A percentile compares a stretch with the other conserved stretches of the same genome.
phyloP scores from a whole-genome alignment of 169 alveolate genomes.

The Eimeria falciformis region DNA sequence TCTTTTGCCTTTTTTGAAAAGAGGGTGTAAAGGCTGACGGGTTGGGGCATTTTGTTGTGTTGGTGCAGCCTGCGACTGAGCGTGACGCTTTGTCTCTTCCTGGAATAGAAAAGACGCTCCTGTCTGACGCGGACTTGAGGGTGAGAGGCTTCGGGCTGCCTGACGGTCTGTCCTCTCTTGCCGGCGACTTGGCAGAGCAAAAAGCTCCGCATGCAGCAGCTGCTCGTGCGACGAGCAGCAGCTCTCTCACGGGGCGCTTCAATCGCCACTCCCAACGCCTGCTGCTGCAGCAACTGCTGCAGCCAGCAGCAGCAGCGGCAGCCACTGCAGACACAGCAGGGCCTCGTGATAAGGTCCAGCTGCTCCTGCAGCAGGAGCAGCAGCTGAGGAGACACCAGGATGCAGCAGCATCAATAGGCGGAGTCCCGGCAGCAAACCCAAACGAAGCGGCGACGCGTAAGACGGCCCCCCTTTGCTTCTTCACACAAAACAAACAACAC shows the following conservation, averaged over 20 bases:
- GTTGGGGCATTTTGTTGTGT: background rate
- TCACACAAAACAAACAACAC: too few species aligned
- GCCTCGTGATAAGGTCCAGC: slow-evolving; percentile 10
- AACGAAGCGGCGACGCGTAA: slow-evolving; percentile 34
- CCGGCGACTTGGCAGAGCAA: slow-evolving; percentile 24
- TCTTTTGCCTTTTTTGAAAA: background rate
- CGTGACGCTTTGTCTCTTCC: slow-evolving; percentile 6
- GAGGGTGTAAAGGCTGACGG: background rate
- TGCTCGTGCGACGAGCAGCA: background rate
- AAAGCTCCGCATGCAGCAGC: background rate
- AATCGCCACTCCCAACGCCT: slow-evolving; percentile 68
- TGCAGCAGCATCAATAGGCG: background rate
- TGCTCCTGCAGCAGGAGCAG: slow-evolving; percentile 3
- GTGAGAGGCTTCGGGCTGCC: slow-evolving; percentile 64
- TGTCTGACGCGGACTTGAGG: slow-evolving; percentile 51
- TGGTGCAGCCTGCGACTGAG: background rate
- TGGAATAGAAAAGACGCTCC: slow-evolving; percentile 28
- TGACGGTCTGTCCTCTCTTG: slow-evolving; percentile 52
- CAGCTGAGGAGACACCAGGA: background rate
- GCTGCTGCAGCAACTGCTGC: slow-evolving; percentile 63
- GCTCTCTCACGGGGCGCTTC: slow-evolving; percentile 61
- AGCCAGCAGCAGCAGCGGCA: slow-evolving; percentile 66
- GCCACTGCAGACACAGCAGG: background rate
- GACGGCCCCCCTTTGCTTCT: background rate
- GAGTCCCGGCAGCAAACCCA: background rate